phyloP scores from a whole-genome alignment of 306 rosid species.

The Leucaena leucocephala region DNA sequence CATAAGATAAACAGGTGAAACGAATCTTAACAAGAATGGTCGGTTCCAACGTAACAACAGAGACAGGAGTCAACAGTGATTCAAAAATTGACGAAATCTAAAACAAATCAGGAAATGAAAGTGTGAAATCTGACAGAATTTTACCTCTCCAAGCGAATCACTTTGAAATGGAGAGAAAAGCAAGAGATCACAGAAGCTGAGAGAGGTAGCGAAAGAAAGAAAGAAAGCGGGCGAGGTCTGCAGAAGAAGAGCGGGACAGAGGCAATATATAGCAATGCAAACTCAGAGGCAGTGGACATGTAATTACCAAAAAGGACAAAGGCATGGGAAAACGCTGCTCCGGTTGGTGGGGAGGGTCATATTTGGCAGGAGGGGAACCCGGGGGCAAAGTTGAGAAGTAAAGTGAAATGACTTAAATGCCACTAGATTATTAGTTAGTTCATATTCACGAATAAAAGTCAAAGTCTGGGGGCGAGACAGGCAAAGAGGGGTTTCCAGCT shows the following conservation, averaged over 20 bases:
- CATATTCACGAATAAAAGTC: conserved; percentile 11
- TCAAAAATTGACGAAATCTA: conserved; percentile 12
- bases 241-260: conserved; percentile 30
- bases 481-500: conserved; percentile 48
- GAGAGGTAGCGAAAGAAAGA: neutral
- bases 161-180: conserved; percentile 19
- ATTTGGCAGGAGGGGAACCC: conserved; percentile 12
- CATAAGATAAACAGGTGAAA: neutral
- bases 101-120: conserved; percentile 30
- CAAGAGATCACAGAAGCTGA: neutral
- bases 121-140: neutral
- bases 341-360: conserved; percentile 32
- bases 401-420: conserved; percentile 25
- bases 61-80: conserved; percentile 16
- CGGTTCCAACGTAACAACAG: conserved; percentile 27
- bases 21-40: neutral
- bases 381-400: conserved; percentile 26
- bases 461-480: conserved; percentile 13
- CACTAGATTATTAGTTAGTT: conserved; percentile 20
- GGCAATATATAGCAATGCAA: conserved; percentile 51
- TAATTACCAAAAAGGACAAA: conserved; percentile 41
- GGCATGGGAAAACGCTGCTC: conserved; percentile 1
- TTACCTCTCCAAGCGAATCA: conserved; percentile 36
- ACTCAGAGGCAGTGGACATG: conserved; percentile 31
- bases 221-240: conserved; percentile 14